Base-by-base conservation (phyloP, 768 basidiomycete genomes). In the Leccinum ochraceum region DNA sequence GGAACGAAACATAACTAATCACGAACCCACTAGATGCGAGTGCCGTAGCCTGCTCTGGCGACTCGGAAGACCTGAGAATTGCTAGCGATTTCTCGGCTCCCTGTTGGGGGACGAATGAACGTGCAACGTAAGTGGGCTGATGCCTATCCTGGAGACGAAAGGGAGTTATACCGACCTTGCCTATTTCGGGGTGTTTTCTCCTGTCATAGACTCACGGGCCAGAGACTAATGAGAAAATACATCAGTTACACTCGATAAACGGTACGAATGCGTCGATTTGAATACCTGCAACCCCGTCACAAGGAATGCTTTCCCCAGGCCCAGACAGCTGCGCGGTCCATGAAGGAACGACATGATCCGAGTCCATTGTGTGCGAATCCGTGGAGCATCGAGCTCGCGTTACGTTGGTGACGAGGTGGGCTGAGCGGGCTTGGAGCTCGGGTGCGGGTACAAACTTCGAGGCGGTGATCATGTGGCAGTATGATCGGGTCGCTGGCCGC, bases 171-270 rank as follows among this genome's bases (percentile, higher is more conserved):
- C 64, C 51, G 72, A 95, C 94, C 85, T 96, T 95, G 70, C 92
- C 89, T 66, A 97, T 92, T 72, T 97, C 95, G 22, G 94, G 92
- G 74, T 95, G 88, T 67, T 91, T 92, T 61, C 95, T 79, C 67
- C 88, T 83, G 28, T 28, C 28, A 28, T 28, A 26, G 92, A 93
- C 78, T 96, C 95, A 67, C 89, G 92, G 9, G 93, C 86, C 65
- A 98, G 76, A 42, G 94, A 90, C 90, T 94, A 58, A 6, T 42
- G 9, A 60, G 28, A 28, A n/a, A 56, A 26, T 24, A 37, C 11
- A 26, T 63, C 50, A 61, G 58, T 20, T 28, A 51, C 65, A 26
- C 57, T 61, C 28, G 10, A 36, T 39, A 26, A 36, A 50, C 16
- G 11, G 1, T 3, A 20, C 60, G 60, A 20, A 51, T n/a, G 26